Evolutionary conservation across 2,329 filamentous ascomycete species (phyloP).

Genomic region (Fusarium fujikuroi): DNA sequence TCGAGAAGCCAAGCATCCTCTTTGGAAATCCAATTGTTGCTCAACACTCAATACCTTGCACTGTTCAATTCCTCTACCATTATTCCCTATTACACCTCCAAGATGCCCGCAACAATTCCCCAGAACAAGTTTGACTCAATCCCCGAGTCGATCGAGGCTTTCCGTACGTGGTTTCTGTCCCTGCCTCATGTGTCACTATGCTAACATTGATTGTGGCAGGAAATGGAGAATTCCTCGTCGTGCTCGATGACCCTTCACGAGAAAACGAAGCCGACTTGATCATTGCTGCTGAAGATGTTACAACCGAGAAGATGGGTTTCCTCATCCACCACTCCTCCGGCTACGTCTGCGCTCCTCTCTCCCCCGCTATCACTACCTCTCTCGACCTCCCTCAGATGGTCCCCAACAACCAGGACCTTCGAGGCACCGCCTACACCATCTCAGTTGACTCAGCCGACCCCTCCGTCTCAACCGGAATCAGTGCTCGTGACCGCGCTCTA

Average conservation of each 20-base stretch:
- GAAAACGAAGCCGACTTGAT: constrained; percentile 99
- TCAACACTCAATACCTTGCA: not conserved
- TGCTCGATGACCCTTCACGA: constrained; percentile 89
- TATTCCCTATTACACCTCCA: constrained; percentile 15
- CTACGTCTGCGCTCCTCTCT: constrained; percentile 88
- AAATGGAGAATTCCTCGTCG: constrained; percentile 91
- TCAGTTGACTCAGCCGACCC: constrained; percentile 82
- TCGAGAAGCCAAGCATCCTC: constrained; percentile 15
- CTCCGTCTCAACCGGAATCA: constrained; percentile 87
- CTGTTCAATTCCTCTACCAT: constrained; percentile 3
- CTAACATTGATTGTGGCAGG: constrained; percentile 55
- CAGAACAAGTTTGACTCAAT: constrained; percentile 70
- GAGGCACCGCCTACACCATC: constrained; percentile 92
- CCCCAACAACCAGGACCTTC: constrained; percentile 76
- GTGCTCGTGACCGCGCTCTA: constrained; percentile 84
- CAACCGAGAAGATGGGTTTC: constrained; percentile 92
- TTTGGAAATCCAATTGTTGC: not conserved
- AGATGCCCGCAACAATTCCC: constrained; percentile 64
- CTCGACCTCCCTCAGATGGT: constrained; percentile 94
- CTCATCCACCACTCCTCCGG: constrained; percentile 92
- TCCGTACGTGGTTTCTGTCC: constrained; percentile 60
- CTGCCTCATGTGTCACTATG: not conserved
- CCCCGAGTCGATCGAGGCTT: constrained; percentile 71
- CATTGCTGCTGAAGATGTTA: constrained; percentile 87
- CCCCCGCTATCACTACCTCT: constrained; percentile 71